phyloP scores from a whole-genome alignment of 345 rosid species.

The Alliaria petiolata region DNA sequence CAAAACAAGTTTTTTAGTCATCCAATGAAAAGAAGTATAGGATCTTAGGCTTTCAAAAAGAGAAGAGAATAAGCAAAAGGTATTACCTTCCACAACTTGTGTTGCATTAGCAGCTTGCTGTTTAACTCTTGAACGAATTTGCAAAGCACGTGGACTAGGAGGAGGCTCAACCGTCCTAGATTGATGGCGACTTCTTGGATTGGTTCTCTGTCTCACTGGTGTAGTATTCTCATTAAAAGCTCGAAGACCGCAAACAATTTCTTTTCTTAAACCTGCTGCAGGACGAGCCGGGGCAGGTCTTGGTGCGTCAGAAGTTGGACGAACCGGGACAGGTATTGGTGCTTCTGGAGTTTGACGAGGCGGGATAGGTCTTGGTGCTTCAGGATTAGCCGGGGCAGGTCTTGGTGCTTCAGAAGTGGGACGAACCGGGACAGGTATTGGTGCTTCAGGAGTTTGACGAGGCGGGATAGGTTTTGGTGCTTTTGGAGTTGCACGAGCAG shows the following conservation, averaged over 20 bases:
- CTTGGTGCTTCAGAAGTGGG: neutral
- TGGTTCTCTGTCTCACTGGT: neutral
- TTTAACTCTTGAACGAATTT: constrained; percentile 13
- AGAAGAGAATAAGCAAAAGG: constrained; percentile 1
- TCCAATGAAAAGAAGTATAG: constrained; percentile 8
- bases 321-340: neutral
- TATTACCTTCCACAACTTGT: constrained; percentile 13
- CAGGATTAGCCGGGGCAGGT: neutral
- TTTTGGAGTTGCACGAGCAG: neutral
- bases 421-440: neutral
- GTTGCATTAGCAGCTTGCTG: constrained; percentile 10
- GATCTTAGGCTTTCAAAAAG: constrained; percentile 3
- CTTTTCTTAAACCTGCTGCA: neutral
- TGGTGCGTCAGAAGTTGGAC: neutral
- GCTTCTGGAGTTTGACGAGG: neutral
- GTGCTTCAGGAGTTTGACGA: neutral
- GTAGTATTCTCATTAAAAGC: neutral
- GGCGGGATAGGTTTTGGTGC: neutral
- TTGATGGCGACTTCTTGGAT: neutral
- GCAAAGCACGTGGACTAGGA: constrained; percentile 19
- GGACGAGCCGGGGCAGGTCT: neutral
- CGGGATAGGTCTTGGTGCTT: neutral
- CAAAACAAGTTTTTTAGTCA: neutral
- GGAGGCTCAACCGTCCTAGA: constrained; percentile 14
- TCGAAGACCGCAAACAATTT: constrained; percentile 19